Evolutionary conservation across 2,329 filamentous ascomycete genomes (phyloP), one percentile per base, ranked within the genome.

Genomic region (Colletotrichum tabaci): DNA sequence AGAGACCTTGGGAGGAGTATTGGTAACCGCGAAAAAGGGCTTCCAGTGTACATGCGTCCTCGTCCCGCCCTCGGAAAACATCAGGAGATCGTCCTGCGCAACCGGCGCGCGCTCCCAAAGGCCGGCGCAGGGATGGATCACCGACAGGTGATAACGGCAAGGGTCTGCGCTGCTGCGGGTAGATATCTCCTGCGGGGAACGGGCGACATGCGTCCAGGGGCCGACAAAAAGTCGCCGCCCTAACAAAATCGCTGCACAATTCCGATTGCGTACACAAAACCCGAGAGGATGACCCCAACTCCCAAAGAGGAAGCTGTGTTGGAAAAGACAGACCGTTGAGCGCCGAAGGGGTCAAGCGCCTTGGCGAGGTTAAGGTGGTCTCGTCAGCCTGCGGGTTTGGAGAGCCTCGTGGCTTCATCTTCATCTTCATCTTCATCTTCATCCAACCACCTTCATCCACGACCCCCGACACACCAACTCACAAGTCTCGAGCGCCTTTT

Each of bases 161-260:
- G 50, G 56, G 56, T 67, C 55, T 10, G 18, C 21, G 16, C 10
- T 12, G 10, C 68, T 12, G 7, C 68, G 68, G 68, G 46, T 71
- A 64, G 65, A 58, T 71, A 71, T 71, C 68, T 68, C 40, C 38
- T 30, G 68, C 58, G 65, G 68, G 67, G 38, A 57, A 71, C 35
- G 23, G 30, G 21, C 58, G 46, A 35, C 15, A 44, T 49, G 12
- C n/a, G 35, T 62, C 58, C 13, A 30, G 30, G 30, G 30, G 30
- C 30, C 30, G 30, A 30, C 30, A 26, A 53, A 16, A 4, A 6
- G 30, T 68, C 53, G 65, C 68, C 30, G 65, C 68, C 18, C 30
- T 67, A 56, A 30, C 7, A 30, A 30, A 61, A 23, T n/a, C 44
- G 30, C 3, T 49, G 30, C 58, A 61, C 46, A 50, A 50, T n/a